Conservation (phyloP, 2,329 filamentous ascomycete species). For the Fusarium tuaranense region DNA sequence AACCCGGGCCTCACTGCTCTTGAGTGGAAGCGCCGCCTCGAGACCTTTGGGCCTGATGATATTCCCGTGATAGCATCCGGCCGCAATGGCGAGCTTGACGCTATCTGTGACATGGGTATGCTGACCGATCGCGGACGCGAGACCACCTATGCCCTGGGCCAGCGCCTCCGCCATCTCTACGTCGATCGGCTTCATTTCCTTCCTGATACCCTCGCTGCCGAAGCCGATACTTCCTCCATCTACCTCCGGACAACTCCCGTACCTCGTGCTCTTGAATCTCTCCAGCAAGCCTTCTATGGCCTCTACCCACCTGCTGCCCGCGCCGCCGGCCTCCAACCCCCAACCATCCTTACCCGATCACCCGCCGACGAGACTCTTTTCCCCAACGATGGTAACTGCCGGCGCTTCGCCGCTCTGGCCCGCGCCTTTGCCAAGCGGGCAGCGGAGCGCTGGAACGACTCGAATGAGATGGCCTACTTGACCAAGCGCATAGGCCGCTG, state of each 20-base stretch:
- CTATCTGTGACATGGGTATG: constrained; percentile 82
- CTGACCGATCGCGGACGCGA: constrained; percentile 80
- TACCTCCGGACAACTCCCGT: constrained; percentile 82
- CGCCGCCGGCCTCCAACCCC: constrained; percentile 63
- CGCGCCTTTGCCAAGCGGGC: constrained; percentile 78
- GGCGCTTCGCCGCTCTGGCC: constrained; percentile 76
- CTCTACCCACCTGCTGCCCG: constrained; percentile 73
- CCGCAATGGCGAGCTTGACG: constrained; percentile 77
- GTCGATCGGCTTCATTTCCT: constrained; percentile 81
- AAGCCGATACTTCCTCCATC: constrained; percentile 67
- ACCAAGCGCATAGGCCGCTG: constrained; percentile 82
- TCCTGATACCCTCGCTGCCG: constrained; percentile 66
- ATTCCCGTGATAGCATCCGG: constrained; percentile 78
- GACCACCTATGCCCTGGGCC: constrained; percentile 77
- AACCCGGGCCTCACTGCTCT: constrained; percentile 56
- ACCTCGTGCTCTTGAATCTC: constrained; percentile 79
- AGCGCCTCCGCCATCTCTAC: constrained; percentile 77
- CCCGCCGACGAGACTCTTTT: constrained; percentile 81
- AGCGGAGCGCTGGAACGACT: constrained; percentile 78
- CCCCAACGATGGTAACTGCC: constrained; percentile 81
- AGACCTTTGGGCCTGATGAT: constrained; percentile 81
- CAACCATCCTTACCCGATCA: constrained; percentile 74
- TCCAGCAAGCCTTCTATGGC: constrained; percentile 80
- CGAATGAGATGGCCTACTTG: constrained; percentile 85
- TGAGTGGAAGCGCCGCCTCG: constrained; percentile 79